Evolutionary conservation across 768 basidiomycete species (phyloP).

Genomic region (Mycena galericulata): DNA sequence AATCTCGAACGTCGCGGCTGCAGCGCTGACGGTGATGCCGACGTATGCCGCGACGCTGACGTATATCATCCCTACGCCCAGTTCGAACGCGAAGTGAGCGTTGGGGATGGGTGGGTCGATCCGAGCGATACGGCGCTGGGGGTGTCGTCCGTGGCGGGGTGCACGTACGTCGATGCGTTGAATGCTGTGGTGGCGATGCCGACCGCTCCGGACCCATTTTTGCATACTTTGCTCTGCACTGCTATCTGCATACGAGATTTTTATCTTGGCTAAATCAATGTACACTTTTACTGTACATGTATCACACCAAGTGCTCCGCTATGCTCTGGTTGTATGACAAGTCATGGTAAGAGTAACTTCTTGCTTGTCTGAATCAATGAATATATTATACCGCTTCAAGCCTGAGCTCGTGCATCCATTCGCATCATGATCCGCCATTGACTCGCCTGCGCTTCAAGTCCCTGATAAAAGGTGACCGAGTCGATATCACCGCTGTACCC

Average conservation of each 20-base stretch:
- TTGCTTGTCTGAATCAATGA: not conserved
- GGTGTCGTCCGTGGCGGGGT: slow-evolving; percentile 57
- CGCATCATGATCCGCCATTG: slow-evolving; percentile 75
- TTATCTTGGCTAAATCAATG: too few relatives aligned
- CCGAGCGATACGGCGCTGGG: slow-evolving; percentile 56
- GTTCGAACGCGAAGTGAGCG: slow-evolving; percentile 39
- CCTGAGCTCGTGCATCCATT: slow-evolving; percentile 76
- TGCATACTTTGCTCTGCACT: too few relatives aligned
- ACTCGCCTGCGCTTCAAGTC: slow-evolving; percentile 64
- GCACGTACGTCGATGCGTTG: too few relatives aligned
- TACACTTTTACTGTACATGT: too few relatives aligned
- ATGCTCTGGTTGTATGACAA: slow-evolving; percentile 78
- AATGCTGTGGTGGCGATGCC: too few relatives aligned
- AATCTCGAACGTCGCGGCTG: too few relatives aligned
- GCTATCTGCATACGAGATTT: too few relatives aligned
- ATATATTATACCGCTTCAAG: slow-evolving; percentile 41
- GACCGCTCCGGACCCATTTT: too few relatives aligned
- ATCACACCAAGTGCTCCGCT: slow-evolving; percentile 68
- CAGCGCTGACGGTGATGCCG: too few relatives aligned
- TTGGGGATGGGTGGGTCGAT: slow-evolving; percentile 68
- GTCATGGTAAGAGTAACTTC: slow-evolving; percentile 54
- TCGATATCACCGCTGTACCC: not conserved
- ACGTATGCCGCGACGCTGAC: slow-evolving; percentile 72
- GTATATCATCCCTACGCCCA: slow-evolving; percentile 51
- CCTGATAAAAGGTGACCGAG: slow-evolving; percentile 60